phyloP scores from a whole-genome alignment of 208 protist genomes.

The Trypanosoma boissoni region DNA sequence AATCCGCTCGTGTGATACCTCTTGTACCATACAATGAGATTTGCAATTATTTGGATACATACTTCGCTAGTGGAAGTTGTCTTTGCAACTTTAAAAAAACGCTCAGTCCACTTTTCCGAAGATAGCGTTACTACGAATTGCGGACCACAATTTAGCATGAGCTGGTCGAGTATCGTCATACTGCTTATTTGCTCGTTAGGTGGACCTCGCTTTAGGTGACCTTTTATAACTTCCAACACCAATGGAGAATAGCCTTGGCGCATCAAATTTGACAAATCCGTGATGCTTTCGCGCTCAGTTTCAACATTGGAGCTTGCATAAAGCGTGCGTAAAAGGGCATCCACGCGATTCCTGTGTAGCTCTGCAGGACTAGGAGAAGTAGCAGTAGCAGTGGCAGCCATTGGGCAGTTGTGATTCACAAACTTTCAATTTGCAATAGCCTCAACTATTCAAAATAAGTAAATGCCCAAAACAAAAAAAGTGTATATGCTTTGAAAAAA shows the following conservation, averaged over 20 bases:
- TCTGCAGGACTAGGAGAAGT: too few relatives aligned
- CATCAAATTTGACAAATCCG: conserved; percentile 60
- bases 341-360: conserved; percentile 14
- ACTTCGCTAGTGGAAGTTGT: conserved; percentile 41
- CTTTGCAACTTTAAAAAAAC: conserved; percentile 85
- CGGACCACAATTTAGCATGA: conserved; percentile 62
- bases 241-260: conserved; percentile 50
- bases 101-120: conserved; percentile 85
- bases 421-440: too few relatives aligned
- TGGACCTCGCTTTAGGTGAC: conserved; percentile 69
- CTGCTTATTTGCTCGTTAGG: conserved; percentile 55
- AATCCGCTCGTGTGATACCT: conserved; percentile 76
- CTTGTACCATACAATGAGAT: conserved; percentile 71
- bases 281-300: conserved; percentile 46
- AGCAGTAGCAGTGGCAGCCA: background rate
- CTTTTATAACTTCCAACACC: conserved; percentile 73
- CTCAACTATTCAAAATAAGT: too few relatives aligned
- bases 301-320: conserved; percentile 37
- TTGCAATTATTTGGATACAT: conserved; percentile 69
- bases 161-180: conserved; percentile 77
- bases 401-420: background rate
- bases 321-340: conserved; percentile 13
- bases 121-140: conserved; percentile 77
- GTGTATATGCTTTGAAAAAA: too few relatives aligned
- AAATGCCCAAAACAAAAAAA: too few relatives aligned